Conservation (phyloP, 352 stramenopile genomes). For the Aphanomyces stellatus region DNA sequence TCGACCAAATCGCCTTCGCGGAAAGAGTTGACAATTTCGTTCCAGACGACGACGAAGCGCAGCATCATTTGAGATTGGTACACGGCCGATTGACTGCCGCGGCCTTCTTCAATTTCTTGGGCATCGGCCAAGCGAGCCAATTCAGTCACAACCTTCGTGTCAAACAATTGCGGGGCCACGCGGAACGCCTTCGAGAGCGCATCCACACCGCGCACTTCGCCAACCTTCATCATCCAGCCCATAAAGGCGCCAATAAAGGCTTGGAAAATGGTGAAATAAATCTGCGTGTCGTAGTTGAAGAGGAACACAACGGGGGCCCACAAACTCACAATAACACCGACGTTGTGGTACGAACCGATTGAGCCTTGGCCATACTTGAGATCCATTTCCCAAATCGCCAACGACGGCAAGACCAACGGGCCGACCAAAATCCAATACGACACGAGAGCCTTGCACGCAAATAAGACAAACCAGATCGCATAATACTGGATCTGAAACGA, state of each 20-base stretch:
- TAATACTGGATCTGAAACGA: conserved; percentile 59
- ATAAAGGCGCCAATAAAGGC: conserved; percentile 50
- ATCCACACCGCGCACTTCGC: conserved; percentile 55
- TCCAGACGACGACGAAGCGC: conserved; percentile 74
- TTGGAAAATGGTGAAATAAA: conserved; percentile 76
- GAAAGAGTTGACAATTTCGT: conserved; percentile 78
- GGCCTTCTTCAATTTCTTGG: conserved; percentile 28
- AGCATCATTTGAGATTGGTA: conserved; percentile 80
- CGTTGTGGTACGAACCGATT: conserved; percentile 63
- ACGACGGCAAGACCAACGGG: conserved; percentile 49
- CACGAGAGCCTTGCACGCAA: conserved; percentile 38
- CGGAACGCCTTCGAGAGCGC: conserved; percentile 72
- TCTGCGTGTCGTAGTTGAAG: conserved; percentile 75
- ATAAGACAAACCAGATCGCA: conserved; percentile 50
- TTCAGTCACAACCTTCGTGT: conserved; percentile 64
- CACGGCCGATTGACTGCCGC: conserved; percentile 36
- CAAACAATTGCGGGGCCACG: conserved; percentile 62
- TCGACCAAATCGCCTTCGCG: conserved; percentile 61
- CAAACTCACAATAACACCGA: conserved; percentile 53
- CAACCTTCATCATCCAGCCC: conserved; percentile 66
- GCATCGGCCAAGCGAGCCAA: conserved; percentile 51
- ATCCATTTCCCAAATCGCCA: conserved; percentile 65
- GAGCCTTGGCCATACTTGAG: conserved; percentile 51
- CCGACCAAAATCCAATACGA: conserved; percentile 64
- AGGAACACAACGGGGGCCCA: conserved; percentile 62